Conservation (phyloP, 2,329 filamentous ascomycete genomes). For the Colletotrichum karsti region DNA sequence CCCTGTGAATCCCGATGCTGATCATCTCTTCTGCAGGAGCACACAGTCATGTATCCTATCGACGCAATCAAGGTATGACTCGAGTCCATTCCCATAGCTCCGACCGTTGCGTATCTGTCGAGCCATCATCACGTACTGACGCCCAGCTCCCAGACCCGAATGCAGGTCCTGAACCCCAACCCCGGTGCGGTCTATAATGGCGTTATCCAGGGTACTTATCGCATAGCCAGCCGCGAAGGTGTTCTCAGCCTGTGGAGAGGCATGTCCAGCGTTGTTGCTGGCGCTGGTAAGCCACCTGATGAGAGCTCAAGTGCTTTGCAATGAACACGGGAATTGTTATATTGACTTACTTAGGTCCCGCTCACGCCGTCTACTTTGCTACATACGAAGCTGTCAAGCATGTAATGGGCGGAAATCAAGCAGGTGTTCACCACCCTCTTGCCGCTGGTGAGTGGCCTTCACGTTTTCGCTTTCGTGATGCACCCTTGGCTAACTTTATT, state of each 20-base stretch:
- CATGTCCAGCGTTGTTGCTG: constrained; percentile 94
- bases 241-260: constrained; percentile 94
- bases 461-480: not conserved
- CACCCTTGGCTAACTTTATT: not conserved
- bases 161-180: constrained; percentile 93
- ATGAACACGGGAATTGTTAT: not conserved
- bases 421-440: constrained; percentile 87
- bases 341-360: constrained; percentile 72
- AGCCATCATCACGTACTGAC: constrained; percentile 26
- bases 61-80: constrained; percentile 91
- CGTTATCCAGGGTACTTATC: constrained; percentile 90
- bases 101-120: not conserved
- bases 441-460: constrained; percentile 84
- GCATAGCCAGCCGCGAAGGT: constrained; percentile 90
- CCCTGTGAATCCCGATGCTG: constrained; percentile 20
- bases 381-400: constrained; percentile 99
- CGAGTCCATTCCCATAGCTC: not conserved
- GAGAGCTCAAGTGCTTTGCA: not conserved
- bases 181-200: constrained; percentile 86
- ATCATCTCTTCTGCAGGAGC: constrained; percentile 70
- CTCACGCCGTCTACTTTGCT: constrained; percentile 97
- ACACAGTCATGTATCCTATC: constrained; percentile 98
- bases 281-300: constrained; percentile 74
- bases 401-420: constrained; percentile 89
- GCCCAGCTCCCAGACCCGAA: constrained; percentile 76